Percentiles rank a stretch among this genome's conserved stretches.
These are phyloP conservation scores for Alternaria ethzedia DNA, from an alignment of 2,329 filamentous ascomycete genomes.

Conservation along the genomic window DNA sequence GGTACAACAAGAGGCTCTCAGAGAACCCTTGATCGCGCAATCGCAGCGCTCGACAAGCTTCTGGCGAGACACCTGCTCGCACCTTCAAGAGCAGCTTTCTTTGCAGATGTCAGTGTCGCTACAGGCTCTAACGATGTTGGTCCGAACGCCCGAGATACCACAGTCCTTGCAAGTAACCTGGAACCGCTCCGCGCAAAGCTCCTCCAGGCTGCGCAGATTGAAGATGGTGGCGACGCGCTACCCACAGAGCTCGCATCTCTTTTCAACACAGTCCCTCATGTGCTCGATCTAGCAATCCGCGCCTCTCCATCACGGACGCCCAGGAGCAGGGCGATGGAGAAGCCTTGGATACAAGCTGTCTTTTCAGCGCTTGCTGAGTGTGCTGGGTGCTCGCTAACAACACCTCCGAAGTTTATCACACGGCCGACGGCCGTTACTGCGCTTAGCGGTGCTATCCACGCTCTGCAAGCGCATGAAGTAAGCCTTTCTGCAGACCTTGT, in stretches of 20 bases:
- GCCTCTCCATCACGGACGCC: slow-evolving; percentile 50
- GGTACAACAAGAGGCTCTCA: neutral
- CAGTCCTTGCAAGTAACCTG: slow-evolving; percentile 27
- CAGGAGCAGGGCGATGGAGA: slow-evolving; percentile 49
- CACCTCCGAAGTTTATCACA: slow-evolving; percentile 29
- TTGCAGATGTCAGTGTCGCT: slow-evolving; percentile 21
- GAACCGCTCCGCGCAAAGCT: slow-evolving; percentile 38
- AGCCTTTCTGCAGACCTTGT: slow-evolving; percentile 36
- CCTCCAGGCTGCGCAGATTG: slow-evolving; percentile 40
- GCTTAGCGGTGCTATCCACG: slow-evolving; percentile 32
- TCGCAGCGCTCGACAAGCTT: slow-evolving; percentile 41
- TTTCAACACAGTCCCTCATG: slow-evolving; percentile 35
- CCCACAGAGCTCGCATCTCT: slow-evolving; percentile 29
- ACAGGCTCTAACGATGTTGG: neutral
- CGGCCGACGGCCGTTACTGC: slow-evolving; percentile 26
- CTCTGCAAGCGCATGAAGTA: slow-evolving; percentile 33
- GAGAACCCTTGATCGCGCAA: slow-evolving; percentile 13
- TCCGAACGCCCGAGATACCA: slow-evolving; percentile 16
- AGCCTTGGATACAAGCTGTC: slow-evolving; percentile 53
- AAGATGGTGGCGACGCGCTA: slow-evolving; percentile 32
- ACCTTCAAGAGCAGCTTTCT: slow-evolving; percentile 49
- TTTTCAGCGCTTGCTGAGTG: slow-evolving; percentile 48
- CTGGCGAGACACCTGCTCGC: slow-evolving; percentile 53
- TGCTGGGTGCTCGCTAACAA: slow-evolving; percentile 35
- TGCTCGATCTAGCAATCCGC: slow-evolving; percentile 52